Conservation (phyloP, 2,329 filamentous ascomycete species). For the Phialophora verrucosa region DNA sequence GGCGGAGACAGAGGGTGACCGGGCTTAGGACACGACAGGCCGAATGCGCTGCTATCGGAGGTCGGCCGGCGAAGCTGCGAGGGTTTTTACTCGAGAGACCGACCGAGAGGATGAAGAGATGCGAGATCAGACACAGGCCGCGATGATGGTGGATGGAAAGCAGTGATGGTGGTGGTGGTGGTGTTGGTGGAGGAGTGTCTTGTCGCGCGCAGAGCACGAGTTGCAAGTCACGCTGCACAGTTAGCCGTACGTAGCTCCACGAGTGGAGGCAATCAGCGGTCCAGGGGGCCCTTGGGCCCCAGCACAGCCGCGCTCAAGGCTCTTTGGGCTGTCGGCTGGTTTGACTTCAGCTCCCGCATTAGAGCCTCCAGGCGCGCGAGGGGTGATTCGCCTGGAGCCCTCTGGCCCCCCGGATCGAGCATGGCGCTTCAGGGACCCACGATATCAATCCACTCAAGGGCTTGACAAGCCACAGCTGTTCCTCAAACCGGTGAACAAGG, state of each 20-base stretch:
- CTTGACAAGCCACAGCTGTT: slow-evolving; percentile 18
- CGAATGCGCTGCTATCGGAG: slow-evolving; percentile 13
- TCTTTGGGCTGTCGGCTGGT: slow-evolving; percentile 3
- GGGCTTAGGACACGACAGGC: slow-evolving; percentile 6
- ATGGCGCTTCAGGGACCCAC: slow-evolving; percentile 13
- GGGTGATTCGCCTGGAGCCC: slow-evolving; percentile 12
- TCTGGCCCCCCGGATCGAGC: background rate
- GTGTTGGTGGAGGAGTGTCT: slow-evolving; percentile 16
- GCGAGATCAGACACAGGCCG: background rate
- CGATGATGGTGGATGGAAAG: background rate
- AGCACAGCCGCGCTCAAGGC: slow-evolving; percentile 7
- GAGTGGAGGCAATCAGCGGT: background rate
- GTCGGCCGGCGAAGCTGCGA: slow-evolving; percentile 8
- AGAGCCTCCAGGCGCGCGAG: slow-evolving; percentile 15
- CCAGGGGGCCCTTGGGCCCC: background rate
- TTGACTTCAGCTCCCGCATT: slow-evolving; percentile 17
- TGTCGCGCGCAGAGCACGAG: slow-evolving; percentile 10
- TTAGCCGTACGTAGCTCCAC: background rate
- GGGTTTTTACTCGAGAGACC: slow-evolving; percentile 1
- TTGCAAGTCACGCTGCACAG: background rate
- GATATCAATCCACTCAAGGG: slow-evolving; percentile 19
- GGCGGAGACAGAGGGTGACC: background rate
- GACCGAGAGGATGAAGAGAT: background rate
- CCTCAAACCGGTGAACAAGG: slow-evolving; percentile 9
- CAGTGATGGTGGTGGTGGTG: slow-evolving; percentile 11